A percentile compares a stretch with the other conserved stretches of the same genome.
phyloP scores from a whole-genome alignment of 768 basidiomycete genomes.

The Mycena metata region DNA sequence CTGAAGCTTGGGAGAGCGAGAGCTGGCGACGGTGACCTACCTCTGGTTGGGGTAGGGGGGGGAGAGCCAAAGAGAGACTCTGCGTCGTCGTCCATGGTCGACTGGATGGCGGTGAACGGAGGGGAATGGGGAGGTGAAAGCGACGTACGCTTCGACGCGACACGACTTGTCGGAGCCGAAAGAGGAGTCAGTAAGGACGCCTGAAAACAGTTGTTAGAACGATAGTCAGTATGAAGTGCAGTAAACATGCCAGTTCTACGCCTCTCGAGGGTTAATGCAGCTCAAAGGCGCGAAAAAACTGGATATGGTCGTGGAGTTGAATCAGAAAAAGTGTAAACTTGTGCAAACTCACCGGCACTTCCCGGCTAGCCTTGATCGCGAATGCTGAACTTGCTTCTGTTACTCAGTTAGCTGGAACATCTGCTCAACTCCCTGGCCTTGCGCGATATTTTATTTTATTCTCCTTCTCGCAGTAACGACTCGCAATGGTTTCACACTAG shows the following conservation, averaged over 20 bases:
- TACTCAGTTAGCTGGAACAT: no score
- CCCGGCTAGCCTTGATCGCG: no score
- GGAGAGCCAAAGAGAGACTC: slow-evolving; percentile 90
- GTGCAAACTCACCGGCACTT: no score
- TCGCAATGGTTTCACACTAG: no score
- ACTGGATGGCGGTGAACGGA: slow-evolving; percentile 23
- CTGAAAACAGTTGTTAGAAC: slow-evolving; percentile 13
- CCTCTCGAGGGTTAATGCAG: neutral
- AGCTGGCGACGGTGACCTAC: slow-evolving; percentile 79
- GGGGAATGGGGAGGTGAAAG: slow-evolving; percentile 4
- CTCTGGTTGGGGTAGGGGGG: slow-evolving; percentile 75
- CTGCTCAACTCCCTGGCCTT: no score
- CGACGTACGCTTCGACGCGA: slow-evolving; percentile 23
- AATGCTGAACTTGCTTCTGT: no score
- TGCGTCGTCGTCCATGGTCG: slow-evolving; percentile 64
- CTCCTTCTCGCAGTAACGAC: no score
- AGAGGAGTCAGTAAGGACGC: slow-evolving; percentile 21
- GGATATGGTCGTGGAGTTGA: neutral
- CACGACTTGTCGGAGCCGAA: slow-evolving; percentile 21
- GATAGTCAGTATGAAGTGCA: neutral
- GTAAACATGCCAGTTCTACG: slow-evolving; percentile 30
- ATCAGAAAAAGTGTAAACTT: neutral
- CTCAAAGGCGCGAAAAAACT: neutral
- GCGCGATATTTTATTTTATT: no score
- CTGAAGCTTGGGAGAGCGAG: slow-evolving; percentile 68